Evolutionary conservation across 495 filamentous ascomycete genomes (phyloP).

Genomic region (Daldinia bambusicola): DNA sequence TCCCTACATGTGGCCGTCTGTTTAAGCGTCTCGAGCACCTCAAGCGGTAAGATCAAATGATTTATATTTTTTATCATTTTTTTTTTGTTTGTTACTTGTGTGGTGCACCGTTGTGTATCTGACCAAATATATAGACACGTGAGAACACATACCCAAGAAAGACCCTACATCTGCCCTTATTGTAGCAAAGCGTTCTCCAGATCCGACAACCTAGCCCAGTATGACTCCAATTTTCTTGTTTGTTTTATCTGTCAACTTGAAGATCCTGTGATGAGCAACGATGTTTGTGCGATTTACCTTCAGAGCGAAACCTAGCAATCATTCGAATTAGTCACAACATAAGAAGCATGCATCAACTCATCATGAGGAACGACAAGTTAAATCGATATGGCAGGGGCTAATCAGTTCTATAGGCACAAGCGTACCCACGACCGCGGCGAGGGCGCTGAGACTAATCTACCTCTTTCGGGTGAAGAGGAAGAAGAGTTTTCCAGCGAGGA

Average conservation of each 20-base stretch:
- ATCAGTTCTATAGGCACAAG: constrained; percentile 75
- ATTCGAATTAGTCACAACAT: constrained; percentile 44
- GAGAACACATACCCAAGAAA: constrained; percentile 98
- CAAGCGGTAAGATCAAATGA: constrained; percentile 83
- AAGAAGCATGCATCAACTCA: constrained; percentile 49
- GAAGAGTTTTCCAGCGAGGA: constrained; percentile 75
- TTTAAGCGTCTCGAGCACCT: constrained; percentile 99
- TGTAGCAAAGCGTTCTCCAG: constrained; percentile 99
- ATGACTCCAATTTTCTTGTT: constrained; percentile 58
- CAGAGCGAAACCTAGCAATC: constrained; percentile 39
- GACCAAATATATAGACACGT: constrained; percentile 86
- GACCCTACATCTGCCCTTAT: constrained; percentile 94
- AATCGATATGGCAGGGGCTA: constrained; percentile 41
- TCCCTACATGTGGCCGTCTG: constrained; percentile 93
- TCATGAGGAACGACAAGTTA: constrained; percentile 44
- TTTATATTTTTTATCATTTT: too few species aligned
- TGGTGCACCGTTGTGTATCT: constrained; percentile 59
- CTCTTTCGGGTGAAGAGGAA: constrained; percentile 77
- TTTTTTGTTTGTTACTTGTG: constrained; percentile 60
- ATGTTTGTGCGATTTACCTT: constrained; percentile 51
- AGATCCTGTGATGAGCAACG: constrained; percentile 49
- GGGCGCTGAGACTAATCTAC: constrained; percentile 73
- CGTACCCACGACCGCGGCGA: constrained; percentile 88
- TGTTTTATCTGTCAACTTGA: constrained; percentile 49
- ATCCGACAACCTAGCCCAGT: constrained; percentile 98